Percentiles rank a stretch among this genome's conserved stretches.
Conservation (phyloP, 192 early-diverging fungal species). For the Coemansia aciculifera region DNA sequence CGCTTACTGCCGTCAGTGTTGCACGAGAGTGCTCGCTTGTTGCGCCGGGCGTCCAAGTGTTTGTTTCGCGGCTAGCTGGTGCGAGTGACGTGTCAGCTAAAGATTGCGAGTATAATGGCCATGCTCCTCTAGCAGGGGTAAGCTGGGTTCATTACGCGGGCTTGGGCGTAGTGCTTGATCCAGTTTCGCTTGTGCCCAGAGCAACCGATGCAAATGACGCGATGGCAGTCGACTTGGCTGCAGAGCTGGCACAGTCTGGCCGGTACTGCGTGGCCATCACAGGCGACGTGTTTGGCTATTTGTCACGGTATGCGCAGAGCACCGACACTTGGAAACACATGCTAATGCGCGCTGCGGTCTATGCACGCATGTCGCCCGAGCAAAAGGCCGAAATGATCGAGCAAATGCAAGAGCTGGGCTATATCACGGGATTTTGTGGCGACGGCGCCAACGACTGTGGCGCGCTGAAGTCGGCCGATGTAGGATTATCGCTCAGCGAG, state of each 20-base stretch:
- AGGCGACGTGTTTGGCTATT: constrained; percentile 80
- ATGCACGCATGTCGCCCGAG: constrained; percentile 97
- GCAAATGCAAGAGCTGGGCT: constrained; percentile 80
- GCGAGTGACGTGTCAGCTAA: not conserved
- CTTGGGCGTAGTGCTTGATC: constrained; percentile 49
- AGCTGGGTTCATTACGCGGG: constrained; percentile 59
- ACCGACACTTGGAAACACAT: constrained; percentile 65
- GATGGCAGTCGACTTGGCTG: constrained; percentile 10
- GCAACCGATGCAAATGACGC: constrained; percentile 4
- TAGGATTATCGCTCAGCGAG: constrained; percentile 93
- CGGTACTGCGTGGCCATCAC: constrained; percentile 86
- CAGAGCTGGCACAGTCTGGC: constrained; percentile 27
- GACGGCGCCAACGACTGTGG: constrained; percentile 99
- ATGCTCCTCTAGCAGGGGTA: constrained; percentile 14
- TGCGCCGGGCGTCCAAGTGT: constrained; percentile 64
- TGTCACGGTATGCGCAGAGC: constrained; percentile 56
- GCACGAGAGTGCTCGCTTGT: constrained; percentile 90
- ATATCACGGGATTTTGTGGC: constrained; percentile 94
- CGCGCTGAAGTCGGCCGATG: constrained; percentile 92
- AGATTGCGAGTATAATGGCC: not conserved
- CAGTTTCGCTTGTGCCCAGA: constrained; percentile 40
- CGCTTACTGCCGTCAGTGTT: constrained; percentile 92
- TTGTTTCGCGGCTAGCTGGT: constrained; percentile 67
- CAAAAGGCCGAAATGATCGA: constrained; percentile 91
- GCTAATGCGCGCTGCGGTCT: constrained; percentile 86